Evolutionary conservation across 768 basidiomycete species (phyloP), one percentile per base, ranked within the genome.

Genomic region (Agaricus bisporus): DNA sequence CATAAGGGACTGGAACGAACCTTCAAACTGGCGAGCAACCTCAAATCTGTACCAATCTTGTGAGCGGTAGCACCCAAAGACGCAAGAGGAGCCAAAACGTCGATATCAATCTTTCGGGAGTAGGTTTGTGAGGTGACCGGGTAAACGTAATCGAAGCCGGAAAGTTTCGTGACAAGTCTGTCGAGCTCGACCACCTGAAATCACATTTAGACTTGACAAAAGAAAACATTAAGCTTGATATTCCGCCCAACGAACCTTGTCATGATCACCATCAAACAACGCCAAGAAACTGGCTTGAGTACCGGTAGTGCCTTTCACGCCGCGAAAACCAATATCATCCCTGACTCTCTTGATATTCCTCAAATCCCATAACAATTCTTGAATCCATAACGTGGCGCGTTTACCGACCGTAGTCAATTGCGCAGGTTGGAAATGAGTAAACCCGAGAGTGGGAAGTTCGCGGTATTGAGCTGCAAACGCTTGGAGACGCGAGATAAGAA

Each of bases 41-140:
- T 82, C 63, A 99, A 83, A 65, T 98, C 97, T 1, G 95, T 98
- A 0, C 89, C 94, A 57, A 99, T 91, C 70, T 99, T 98, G 75
- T 99, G 97, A 0, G 95, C 97, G 6, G 95, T 97, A 1, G 93
- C 91, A 18, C 94, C 95, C 10, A 92, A 70, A 11, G 89, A 91
- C 4, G 95, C 91, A 39, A 98, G 77, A 3, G 95, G 91, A 0
- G 87, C 83, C 38, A 98, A 75, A 25, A 95, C 91, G 64, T 99
- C 95, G 38, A 91, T 72, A 69, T 98, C 97, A 64, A 99, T 91
- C 72, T 99, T 99, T 58, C 97, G 81, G 14, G 95, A 98, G 70
- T 99, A 99, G 0, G 97, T 99, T 73, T 99, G 97, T 8, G 94
- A 95, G 2, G 97, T 97, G 51, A 98, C 94, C 1, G 95, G 97